Evolutionary conservation across 768 basidiomycete genomes (phyloP), one percentile per base, ranked within the genome.

Genomic region (Gautieria morchelliformis): DNA sequence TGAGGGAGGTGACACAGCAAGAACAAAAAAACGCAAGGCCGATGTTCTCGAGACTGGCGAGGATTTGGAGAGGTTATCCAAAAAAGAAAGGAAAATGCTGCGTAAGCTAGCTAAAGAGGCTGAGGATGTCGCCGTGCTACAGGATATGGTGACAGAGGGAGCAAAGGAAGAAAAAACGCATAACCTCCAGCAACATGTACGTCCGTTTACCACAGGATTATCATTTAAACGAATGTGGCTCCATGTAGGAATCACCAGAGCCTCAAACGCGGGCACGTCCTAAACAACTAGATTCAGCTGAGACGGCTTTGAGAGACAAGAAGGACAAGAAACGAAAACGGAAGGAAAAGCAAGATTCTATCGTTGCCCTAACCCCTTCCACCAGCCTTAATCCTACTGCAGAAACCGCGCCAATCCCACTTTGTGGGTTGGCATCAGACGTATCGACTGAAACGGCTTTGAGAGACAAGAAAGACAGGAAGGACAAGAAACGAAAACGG

Each of bases 291-390:
- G 11, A 22, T 12, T 39, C 44, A 17, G 53, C 15, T 15, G 24
- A 19, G 19, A 62, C 60, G 32, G 54, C 61, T 54, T 15, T 19
- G 61, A 61, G 30, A 54, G 61, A 53, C 56, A 69, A 71, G 58
- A 67, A 70, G 53, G 70, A 72, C 58, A 66, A 70, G 63, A 61
- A 67, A 53, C 60, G 63, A 52, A 70, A 71, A 59, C 58, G 60
- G 20, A 41, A 58, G 37, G 66, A 69, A 61, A 58, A 56, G 14
- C 20, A 49, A 14, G 37, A 22, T n/a, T 46, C 50, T 22, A 20
- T 60, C 37, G 55, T 15, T 41, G n/a, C 27, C 24, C 40, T 49
- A 32, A 60, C 56, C 4, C 59, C 66, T 14, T 48, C 63, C 22
- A 58, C 67, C 4, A 57, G 56, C 35, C n/a, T 57, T 14, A 49